phyloP scores from a whole-genome alignment of 2,329 filamentous ascomycete species.

The Scortechinia acanthostroma region DNA sequence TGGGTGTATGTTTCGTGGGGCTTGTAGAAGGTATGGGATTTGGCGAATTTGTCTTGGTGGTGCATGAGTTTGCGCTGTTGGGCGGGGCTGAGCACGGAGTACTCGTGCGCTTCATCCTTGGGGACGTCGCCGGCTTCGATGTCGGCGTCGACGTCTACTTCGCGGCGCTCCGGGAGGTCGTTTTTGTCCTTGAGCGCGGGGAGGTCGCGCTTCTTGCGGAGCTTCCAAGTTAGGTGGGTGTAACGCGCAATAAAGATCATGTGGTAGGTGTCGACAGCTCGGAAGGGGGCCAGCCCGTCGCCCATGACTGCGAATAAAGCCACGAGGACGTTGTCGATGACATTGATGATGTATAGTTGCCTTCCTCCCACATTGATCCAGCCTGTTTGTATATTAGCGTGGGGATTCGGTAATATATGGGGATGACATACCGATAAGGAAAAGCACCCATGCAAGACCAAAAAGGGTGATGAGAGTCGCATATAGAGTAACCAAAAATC shows the following conservation, averaged over 20 bases:
- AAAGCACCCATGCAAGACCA: constrained; percentile 82
- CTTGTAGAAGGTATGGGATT: constrained; percentile 83
- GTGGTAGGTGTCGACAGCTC: constrained; percentile 77
- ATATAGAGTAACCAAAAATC: constrained; percentile 78
- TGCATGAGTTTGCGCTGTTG: constrained; percentile 68
- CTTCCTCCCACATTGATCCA: constrained; percentile 77
- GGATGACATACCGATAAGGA: constrained; percentile 59
- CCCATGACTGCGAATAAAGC: constrained; percentile 67
- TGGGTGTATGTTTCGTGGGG: constrained; percentile 81
- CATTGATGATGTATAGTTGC: constrained; percentile 63
- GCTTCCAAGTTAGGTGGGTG: constrained; percentile 54
- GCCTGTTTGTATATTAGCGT: not conserved
- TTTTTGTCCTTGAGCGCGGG: constrained; percentile 62
- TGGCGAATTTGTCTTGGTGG: constrained; percentile 74
- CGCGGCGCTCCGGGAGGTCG: constrained; percentile 45
- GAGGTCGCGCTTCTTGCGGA: constrained; percentile 52
- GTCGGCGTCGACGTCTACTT: constrained; percentile 30
- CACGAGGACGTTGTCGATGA: constrained; percentile 67
- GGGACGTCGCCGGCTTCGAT: constrained; percentile 27
- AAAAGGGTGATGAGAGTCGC: constrained; percentile 77
- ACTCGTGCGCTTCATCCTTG: constrained; percentile 34
- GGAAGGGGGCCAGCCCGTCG: constrained; percentile 67
- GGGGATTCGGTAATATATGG: constrained; percentile 15
- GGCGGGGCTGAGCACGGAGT: constrained; percentile 52
- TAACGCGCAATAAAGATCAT: constrained; percentile 78